These are phyloP conservation scores for Paraurostyla sp. DNA, from an alignment of 73 alveolate species.

Conservation along the genomic window DNA sequence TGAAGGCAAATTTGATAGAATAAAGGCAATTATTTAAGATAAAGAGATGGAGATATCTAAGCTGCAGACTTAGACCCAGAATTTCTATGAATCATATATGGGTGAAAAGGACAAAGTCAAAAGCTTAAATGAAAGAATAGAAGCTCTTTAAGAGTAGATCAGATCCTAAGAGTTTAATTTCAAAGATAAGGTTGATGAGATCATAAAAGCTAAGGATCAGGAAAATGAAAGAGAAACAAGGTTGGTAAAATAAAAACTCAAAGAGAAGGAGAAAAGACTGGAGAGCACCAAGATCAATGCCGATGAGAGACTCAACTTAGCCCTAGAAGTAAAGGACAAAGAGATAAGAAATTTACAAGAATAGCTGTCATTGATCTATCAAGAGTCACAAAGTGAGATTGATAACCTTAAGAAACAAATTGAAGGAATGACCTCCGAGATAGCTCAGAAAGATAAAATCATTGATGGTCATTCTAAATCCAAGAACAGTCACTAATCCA, in stretches of 20 bases:
- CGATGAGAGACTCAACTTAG: constrained; percentile 36
- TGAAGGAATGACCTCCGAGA: not conserved
- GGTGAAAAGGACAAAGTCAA: constrained; percentile 4
- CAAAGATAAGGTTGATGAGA: constrained; percentile 44
- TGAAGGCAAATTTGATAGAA: constrained; percentile 52
- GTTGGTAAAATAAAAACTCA: constrained; percentile 12
- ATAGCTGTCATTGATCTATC: not conserved
- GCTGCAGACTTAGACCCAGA: not conserved
- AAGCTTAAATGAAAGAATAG: constrained; percentile 25
- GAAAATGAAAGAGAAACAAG: constrained; percentile 41
- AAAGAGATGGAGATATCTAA: constrained; percentile 51
- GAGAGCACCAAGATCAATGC: constrained; percentile 28
- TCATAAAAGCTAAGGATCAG: not conserved
- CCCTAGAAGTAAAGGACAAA: constrained; percentile 24
- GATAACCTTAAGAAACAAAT: constrained; percentile 4
- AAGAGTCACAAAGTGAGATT: not conserved
- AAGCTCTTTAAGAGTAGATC: not conserved
- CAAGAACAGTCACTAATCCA: not conserved
- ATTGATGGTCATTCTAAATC: not conserved
- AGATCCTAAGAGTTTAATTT: constrained; percentile 16
- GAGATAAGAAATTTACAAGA: constrained; percentile 29
- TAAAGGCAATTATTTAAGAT: constrained; percentile 23
- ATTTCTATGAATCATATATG: constrained; percentile 11
- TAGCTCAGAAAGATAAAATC: not conserved
- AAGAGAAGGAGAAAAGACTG: constrained; percentile 40